Evolutionary conservation across 805 yeast species (phyloP), one percentile per base, ranked within the genome.

Genomic region (Metschnikowia peoriensis): DNA sequence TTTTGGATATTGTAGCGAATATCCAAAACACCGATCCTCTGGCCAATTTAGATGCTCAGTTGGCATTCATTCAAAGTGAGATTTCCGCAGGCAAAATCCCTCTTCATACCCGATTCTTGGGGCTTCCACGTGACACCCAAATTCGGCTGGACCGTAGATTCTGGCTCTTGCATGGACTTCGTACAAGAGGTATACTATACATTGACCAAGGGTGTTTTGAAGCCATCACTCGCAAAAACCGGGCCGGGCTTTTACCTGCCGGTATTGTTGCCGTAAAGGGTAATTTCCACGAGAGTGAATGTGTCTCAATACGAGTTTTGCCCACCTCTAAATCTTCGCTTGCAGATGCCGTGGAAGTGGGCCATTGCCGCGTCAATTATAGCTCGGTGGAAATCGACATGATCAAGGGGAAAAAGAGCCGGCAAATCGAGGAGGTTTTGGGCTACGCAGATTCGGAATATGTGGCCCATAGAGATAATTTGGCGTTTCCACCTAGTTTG

Each of bases 361-460:
- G 99, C 2, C 84, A 90, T 57, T 96, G 97, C 27, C 78, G 97
- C 62, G 94, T 92, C 46, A 94, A 94, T 70, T 94, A 94, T 68
- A 80, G 92, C 3, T 81, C 96, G 1, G 61, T 71, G 2, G 99
- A 94, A 65, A 79, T 94, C 32, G 79, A 79, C 6, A 81, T 84
- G 65, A 90, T 94, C 56, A 89, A 84, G 72, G 98, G 98, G 0
- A 73, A 82, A 56, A 90, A 89, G 57, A 87, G 96, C 65, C 75
- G 80, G 40, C 86, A 90, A 51, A 88, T 94, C 44, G 89, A 85
- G 57, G 66, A 74, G 2, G 76, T 79, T 1, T 76, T 94, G 56
- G 99, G 97, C 1, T 92, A 85, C 65, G 89, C 89, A 11, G 97
- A 92, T 66, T 82, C 93, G 41, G 99, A 94, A 65, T 94, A 94